Base-by-base conservation (phyloP, 495 filamentous ascomycete species). In the Barbatosphaeria neglecta region DNA sequence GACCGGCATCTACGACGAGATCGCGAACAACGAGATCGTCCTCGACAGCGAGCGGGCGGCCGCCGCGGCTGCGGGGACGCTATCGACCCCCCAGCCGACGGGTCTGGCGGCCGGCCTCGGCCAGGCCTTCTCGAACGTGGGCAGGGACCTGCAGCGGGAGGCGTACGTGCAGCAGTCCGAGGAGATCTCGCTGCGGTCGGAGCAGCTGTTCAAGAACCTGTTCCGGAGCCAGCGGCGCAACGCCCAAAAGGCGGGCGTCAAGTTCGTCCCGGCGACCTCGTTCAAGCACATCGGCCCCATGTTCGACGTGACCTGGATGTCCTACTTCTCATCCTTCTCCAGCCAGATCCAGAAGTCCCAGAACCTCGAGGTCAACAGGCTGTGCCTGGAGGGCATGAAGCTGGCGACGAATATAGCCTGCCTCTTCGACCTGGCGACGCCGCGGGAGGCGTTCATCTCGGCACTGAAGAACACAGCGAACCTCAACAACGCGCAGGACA, bases 261-360 rank as follows among this genome's bases (percentile, higher is more conserved):
- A 78, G 52, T 99, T 89, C 61, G 92, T 97, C 50, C 82, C 86
- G 11, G 92, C 93, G 1, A 87, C 87, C 1, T 95, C 89, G 0
- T 90, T 86, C 60, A 90, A 84, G 50, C 92, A 99, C 64, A 84
- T 94, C 43, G 92, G 92, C 0, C 89, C 92, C 3, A 99, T 99
- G 90, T 99, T 99, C 53, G 90, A 97, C 52, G 90, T 95, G 15
- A 93, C 87, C 0, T 99, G 92, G 92, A 99, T 96, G 90, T 92
- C 90, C 17, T 94, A 95, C 65, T 82, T 97, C 57, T 95, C 88
- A 9, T 87, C 87, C 0, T 73, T 97, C 22, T 95, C 92, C 3
- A 88, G 86, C 22, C 81, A 88, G 48, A 88, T 88, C 64, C 90
- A 95, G 55, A 87, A 90, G 58, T 86, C 86, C 0, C 84, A 93